phyloP scores from a whole-genome alignment of 75 land plant genomes.

The Sequoia sempervirens region DNA sequence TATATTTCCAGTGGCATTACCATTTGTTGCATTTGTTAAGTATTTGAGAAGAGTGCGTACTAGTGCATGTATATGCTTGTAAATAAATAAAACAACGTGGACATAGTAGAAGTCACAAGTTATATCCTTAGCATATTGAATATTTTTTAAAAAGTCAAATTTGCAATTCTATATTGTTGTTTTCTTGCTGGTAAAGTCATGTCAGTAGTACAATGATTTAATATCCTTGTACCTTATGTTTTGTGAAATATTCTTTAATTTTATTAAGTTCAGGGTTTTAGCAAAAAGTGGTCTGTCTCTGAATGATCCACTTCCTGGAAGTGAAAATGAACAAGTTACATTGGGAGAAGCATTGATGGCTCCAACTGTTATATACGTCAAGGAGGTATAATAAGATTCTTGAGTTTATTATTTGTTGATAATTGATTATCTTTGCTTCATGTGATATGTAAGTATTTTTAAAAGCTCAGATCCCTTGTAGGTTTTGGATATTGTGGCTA shows the following conservation, averaged over 20 bases:
- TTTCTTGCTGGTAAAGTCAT: background rate
- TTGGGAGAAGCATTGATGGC: constrained; percentile 83
- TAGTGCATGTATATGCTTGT: background rate
- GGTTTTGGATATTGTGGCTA: constrained; percentile 77
- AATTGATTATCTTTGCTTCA: constrained; percentile 10
- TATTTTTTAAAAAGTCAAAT: background rate
- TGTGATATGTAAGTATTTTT: background rate
- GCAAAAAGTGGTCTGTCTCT: constrained; percentile 64
- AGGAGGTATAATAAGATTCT: constrained; percentile 53
- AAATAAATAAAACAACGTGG: background rate
- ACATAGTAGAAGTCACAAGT: background rate
- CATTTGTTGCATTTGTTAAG: no score
- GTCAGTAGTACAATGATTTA: background rate
- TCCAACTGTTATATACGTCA: constrained; percentile 91
- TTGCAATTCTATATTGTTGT: background rate
- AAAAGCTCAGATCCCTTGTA: constrained; percentile 5
- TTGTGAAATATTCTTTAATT: background rate
- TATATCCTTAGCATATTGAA: background rate
- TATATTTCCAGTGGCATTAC: background rate
- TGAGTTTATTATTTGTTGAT: background rate
- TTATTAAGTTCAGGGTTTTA: constrained; percentile 45
- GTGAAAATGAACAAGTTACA: constrained; percentile 17
- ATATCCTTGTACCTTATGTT: background rate
- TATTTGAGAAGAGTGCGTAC: background rate
- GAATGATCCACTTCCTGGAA: constrained; percentile 61